Evolutionary conservation across 148 eudicot genomes (phyloP), one percentile per base, ranked within the genome.

Genomic region (Rhododendron molle): DNA sequence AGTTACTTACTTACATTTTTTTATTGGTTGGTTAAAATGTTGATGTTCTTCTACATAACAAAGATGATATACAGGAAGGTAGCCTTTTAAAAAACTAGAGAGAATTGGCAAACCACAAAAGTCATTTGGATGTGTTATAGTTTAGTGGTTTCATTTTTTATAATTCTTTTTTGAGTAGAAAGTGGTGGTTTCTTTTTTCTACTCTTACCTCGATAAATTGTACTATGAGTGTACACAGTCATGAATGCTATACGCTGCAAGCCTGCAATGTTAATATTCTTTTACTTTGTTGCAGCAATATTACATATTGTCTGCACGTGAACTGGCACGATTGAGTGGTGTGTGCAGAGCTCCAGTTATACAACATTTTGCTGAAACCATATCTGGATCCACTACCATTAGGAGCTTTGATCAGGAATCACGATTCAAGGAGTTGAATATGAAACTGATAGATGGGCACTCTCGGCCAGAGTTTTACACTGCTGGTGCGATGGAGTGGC

Each of bases 291-390:
- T 77, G 60, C 91, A 93, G 95, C 90, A 89, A 91, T 91, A 90
- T 72, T 93, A 93, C 81, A 81, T 93, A 78, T 90, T 89, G 32
- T 87, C 95, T 52, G 95, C 95, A 16, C 86, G 95, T 83, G 95
- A 93, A 84, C 90, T 93, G 52, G 82, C 89, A 71, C 92, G 95
- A 71, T 81, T 93, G 77, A 74, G 81, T 79, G 95, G 93, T 81
- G 89, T 92, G 49, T 89, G 88, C 74, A 89, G 88, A 90, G 95
- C 93, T 78, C 95, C 95, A 18, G 87, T 93, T 6, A 88, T 93
- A 86, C 94, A 93, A 52, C 91, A 92, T 85, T 93, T 91, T 85
- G 87, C 94, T 3, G 95, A 92, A 91, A 92, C 95, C 18, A 86
- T 93, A 60, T 89, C 95, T 0, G 95, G 95, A 69, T 89, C 90